These are phyloP conservation scores for Seminavis robusta DNA, from an alignment of 108 stramenopile species.

Conservation along the genomic window DNA sequence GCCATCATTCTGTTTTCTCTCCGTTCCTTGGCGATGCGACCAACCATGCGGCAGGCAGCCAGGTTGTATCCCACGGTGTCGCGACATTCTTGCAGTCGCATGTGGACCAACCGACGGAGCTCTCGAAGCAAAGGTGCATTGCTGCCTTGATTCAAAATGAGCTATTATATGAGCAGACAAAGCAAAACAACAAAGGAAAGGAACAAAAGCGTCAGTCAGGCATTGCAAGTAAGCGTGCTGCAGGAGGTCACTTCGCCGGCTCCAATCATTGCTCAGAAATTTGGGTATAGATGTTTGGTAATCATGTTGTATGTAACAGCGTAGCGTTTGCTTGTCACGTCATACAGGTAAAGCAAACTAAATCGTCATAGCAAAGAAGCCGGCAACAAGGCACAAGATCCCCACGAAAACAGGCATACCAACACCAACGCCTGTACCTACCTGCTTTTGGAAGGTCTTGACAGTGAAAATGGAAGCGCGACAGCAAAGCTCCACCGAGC, in stretches of 20 bases:
- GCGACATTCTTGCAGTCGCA: conserved; percentile 54
- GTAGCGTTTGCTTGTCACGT: conserved; percentile 12
- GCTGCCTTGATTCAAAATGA: conserved; percentile 54
- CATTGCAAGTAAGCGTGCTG: background rate
- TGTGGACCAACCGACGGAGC: conserved; percentile 49
- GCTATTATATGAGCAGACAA: conserved; percentile 12
- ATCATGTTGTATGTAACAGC: background rate
- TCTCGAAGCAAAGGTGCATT: conserved; percentile 69
- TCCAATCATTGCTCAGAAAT: conserved; percentile 58
- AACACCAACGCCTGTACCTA: conserved; percentile 20
- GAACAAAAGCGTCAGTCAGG: background rate
- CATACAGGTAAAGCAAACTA: conserved; percentile 29
- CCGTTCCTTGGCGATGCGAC: conserved; percentile 37
- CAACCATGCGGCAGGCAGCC: conserved; percentile 61
- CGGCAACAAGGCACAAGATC: too few species aligned
- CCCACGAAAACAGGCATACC: background rate
- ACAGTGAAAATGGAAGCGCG: conserved; percentile 71
- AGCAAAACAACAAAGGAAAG: conserved; percentile 7
- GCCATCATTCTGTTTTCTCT: conserved; percentile 21
- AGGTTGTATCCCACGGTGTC: conserved; percentile 80
- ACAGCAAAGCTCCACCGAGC: conserved; percentile 82
- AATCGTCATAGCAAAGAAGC: conserved; percentile 14
- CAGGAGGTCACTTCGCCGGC: too few species aligned
- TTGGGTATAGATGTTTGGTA: conserved; percentile 34
- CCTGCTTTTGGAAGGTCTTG: conserved; percentile 73